phyloP scores from a whole-genome alignment of 2,329 filamentous ascomycete species.

The Xylariales sp. region DNA sequence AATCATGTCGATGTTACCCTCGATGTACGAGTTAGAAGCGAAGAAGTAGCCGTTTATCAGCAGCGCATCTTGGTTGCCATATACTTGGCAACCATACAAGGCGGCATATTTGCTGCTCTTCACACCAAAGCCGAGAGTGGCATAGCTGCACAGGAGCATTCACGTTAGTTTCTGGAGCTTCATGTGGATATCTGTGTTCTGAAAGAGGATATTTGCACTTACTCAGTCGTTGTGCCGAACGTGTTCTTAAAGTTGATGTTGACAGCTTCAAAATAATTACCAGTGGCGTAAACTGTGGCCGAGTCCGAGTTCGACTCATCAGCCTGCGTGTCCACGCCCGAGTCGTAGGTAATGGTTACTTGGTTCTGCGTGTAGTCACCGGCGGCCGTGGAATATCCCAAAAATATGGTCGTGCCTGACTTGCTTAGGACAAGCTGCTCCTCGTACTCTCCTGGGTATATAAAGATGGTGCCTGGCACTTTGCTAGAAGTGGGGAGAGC shows the following conservation, averaged over 20 bases:
- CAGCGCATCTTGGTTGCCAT: constrained; percentile 45
- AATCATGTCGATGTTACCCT: constrained; percentile 37
- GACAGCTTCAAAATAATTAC: constrained; percentile 31
- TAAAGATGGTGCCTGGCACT: constrained; percentile 31
- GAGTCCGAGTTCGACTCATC: constrained; percentile 29
- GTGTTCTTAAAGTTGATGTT: constrained; percentile 36
- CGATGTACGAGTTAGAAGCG: constrained; percentile 32
- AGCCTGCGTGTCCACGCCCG: constrained; percentile 32
- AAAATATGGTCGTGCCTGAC: constrained; percentile 32
- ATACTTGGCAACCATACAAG: constrained; percentile 40
- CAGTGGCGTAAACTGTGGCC: constrained; percentile 33
- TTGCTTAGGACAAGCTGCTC: constrained; percentile 33
- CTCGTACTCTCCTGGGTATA: constrained; percentile 32
- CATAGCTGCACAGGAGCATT: constrained; percentile 24
- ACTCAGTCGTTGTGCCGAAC: constrained; percentile 25
- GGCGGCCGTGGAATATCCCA: constrained; percentile 29
- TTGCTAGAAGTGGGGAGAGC: constrained; percentile 29
- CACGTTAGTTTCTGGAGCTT: background rate
- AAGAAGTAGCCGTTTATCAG: constrained; percentile 36
- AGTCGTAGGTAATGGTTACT: constrained; percentile 12
- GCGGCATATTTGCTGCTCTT: constrained; percentile 36
- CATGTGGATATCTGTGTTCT: background rate
- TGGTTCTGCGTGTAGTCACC: constrained; percentile 29
- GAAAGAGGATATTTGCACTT: constrained; percentile 8
- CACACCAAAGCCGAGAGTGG: constrained; percentile 33